Base-by-base conservation (phyloP, 2,329 filamentous ascomycete species). In the Amauroascus niger region DNA sequence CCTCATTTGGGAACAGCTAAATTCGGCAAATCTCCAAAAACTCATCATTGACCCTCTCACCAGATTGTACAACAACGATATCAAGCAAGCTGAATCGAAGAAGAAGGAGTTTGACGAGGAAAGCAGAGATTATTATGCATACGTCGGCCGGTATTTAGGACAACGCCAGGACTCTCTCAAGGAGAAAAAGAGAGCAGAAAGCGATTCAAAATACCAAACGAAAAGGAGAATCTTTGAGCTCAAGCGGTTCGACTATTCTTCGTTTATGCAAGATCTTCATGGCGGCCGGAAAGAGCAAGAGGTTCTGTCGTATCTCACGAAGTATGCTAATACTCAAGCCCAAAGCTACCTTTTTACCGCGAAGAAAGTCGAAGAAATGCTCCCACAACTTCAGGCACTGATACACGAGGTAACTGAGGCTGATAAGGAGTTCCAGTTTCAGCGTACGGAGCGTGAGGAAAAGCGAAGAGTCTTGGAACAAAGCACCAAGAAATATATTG, bases 191-290 rank as follows among this genome's bases (percentile, higher is more conserved):
- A 83, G 93, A 58, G 87, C 81, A 39, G 89, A 96, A 63, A 96
- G 89, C 62, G 93, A 98, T 68, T 86, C 87, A 30, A 98, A 98
- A 66, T 98, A 97, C 66, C 91, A 97, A 68, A 83, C 79, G 44
- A 97, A 97, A 74, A 82, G 90, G 60, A 84, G 88, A 43, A 95
- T 89, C 61, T 98, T 98, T 64, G 93, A 98, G 73, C 78, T 98
- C 54, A 96, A 95, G 73, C 84, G 94, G 8, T 98, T 98, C 64
- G 94, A 98, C 69, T 98, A 98, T 68, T 97, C 91, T 2, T 95
- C 88, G 13, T 98, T 97, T 66, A 95, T 98, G 87, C 91, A 97
- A 64, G 93, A 98, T 73, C 77, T 98, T n/a, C 93, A 97, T 59
- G 93, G 93, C 28, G 93, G 93, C n/a, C 84, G 93, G 58, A 98